Evolutionary conservation across 2,329 filamentous ascomycete genomes (phyloP).

Genomic region (Paracorniculantispora psalliotae): DNA sequence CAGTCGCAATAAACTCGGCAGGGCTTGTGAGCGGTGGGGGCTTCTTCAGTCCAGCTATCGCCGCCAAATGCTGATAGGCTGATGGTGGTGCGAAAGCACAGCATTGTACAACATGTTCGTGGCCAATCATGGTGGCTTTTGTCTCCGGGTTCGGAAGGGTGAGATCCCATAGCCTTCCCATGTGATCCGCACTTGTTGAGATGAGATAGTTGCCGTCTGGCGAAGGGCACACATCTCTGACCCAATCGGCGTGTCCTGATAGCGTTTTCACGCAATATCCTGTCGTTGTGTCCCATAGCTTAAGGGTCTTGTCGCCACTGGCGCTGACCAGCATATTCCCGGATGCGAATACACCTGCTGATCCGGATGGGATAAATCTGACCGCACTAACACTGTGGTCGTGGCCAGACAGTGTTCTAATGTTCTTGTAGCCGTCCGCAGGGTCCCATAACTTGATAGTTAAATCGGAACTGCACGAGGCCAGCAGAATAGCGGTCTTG

Average conservation of each 20-base stretch:
- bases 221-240: slow-evolving; percentile 81
- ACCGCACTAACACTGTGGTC: slow-evolving; percentile 89
- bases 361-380: slow-evolving; percentile 80
- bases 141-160: slow-evolving; percentile 59
- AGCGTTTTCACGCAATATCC: slow-evolving; percentile 92
- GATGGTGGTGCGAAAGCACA: slow-evolving; percentile 78
- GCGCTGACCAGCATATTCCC: slow-evolving; percentile 83
- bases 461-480: slow-evolving; percentile 78
- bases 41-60: slow-evolving; percentile 78
- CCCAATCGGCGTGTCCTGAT: slow-evolving; percentile 80
- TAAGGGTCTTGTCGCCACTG: slow-evolving; percentile 76
- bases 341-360: slow-evolving; percentile 70
- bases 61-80: slow-evolving; percentile 70
- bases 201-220: slow-evolving; percentile 78
- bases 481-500: slow-evolving; percentile 58
- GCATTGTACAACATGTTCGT: slow-evolving; percentile 83
- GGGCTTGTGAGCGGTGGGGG: slow-evolving; percentile 67
- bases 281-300: slow-evolving; percentile 90
- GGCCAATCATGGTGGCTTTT: slow-evolving; percentile 76
- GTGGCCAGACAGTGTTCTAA: slow-evolving; percentile 82
- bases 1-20: slow-evolving; percentile 86
- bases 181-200: slow-evolving; percentile 78
- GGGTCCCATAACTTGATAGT: slow-evolving; percentile 97
- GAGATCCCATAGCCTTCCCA: slow-evolving; percentile 80
- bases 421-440: slow-evolving; percentile 89